phyloP scores from a whole-genome alignment of 306 rosid genomes.

The Cucumis cinereus region DNA sequence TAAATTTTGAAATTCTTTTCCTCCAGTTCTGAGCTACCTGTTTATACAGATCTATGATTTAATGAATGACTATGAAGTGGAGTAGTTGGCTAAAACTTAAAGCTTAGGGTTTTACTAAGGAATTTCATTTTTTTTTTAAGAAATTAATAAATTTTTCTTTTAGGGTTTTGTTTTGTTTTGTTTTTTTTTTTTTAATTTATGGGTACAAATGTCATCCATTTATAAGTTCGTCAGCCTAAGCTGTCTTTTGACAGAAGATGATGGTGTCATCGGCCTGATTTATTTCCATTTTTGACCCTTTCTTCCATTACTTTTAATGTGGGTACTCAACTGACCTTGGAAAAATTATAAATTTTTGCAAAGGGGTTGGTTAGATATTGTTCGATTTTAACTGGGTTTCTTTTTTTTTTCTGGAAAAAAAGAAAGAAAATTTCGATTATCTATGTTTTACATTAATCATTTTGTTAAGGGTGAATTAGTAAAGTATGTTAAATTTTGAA shows the following conservation, averaged over 20 bases:
- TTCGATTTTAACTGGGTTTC: not conserved
- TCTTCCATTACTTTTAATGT: not conserved
- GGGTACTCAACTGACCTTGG: not conserved
- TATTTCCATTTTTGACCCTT: slow-evolving; percentile 5
- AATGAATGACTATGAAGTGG: not conserved
- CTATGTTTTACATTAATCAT: not conserved
- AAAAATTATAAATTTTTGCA: not conserved
- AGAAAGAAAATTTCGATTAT: not conserved
- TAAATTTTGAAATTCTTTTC: not conserved
- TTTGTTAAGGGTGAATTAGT: not conserved
- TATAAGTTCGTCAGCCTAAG: not conserved
- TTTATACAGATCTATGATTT: not conserved
- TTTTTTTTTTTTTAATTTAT: not conserved
- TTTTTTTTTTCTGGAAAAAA: not conserved
- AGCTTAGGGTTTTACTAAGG: not conserved
- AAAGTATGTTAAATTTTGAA: no score
- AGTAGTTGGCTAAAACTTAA: not conserved
- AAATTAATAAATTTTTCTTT: not conserved
- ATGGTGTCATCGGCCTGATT: not conserved
- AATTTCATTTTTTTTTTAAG: not conserved
- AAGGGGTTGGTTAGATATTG: not conserved
- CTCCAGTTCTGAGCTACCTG: not conserved
- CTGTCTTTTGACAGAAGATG: not conserved
- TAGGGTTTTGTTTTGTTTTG: not conserved
- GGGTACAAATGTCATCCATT: not conserved